Conservation (phyloP, 331 rosid species). For the Dryas integrifolia region DNA sequence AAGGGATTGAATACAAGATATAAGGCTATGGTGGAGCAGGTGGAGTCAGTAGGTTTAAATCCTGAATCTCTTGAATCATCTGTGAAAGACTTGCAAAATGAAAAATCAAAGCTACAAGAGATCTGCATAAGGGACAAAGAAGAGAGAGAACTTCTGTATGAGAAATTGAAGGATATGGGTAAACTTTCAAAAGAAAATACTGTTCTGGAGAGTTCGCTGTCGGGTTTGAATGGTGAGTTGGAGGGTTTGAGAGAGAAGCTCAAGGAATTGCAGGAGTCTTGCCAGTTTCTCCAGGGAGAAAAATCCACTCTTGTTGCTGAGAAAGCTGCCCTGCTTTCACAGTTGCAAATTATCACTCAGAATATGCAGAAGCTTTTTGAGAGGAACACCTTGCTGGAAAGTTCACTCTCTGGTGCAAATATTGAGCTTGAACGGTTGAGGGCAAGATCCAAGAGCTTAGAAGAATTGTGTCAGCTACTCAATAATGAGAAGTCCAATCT, state of each 20-base stretch:
- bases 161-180: conserved; percentile 64
- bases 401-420: conserved; percentile 64
- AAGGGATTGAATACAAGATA: conserved; percentile 58
- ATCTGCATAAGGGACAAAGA: conserved; percentile 47
- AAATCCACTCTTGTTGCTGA: conserved; percentile 61
- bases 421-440: conserved; percentile 73
- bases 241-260: conserved; percentile 52
- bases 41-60: conserved; percentile 64
- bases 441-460: conserved; percentile 62
- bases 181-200: conserved; percentile 56
- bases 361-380: conserved; percentile 76
- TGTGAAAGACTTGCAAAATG: conserved; percentile 66
- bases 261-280: conserved; percentile 55
- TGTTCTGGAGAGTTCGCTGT: conserved; percentile 55
- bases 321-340: conserved; percentile 64
- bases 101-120: conserved; percentile 65
- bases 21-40: conserved; percentile 65
- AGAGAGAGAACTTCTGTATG: conserved; percentile 61
- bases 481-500: conserved; percentile 67
- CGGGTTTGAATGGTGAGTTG: conserved; percentile 53
- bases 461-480: conserved; percentile 65
- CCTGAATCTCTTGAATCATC: conserved; percentile 60
- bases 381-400: conserved; percentile 71
- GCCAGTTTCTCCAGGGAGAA: conserved; percentile 71
- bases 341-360: conserved; percentile 68